Conservation (phyloP, 306 rosid species). For the Arachis hypogaea region DNA sequence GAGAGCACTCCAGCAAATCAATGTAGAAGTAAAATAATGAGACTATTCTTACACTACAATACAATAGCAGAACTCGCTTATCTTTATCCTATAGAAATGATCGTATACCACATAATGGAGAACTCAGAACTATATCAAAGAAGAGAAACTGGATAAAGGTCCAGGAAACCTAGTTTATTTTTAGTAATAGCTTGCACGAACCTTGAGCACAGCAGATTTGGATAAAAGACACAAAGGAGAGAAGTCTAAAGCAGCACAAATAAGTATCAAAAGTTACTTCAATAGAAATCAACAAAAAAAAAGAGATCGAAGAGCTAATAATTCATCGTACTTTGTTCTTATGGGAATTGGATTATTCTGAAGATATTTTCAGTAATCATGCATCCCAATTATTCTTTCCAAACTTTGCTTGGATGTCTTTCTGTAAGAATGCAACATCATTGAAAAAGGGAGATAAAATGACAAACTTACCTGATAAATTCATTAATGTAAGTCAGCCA, state of each 20-base stretch:
- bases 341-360: constrained; percentile 4
- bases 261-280: constrained; percentile 17
- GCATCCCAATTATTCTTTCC: constrained; percentile 11
- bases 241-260: too few species aligned
- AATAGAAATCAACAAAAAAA: constrained; percentile 24
- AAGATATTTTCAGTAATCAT: constrained; percentile 18
- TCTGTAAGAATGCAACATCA: constrained; percentile 31
- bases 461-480: constrained; percentile 75
- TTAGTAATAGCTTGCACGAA: too few species aligned
- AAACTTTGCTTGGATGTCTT: constrained; percentile 24
- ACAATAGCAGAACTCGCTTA: constrained; percentile 13
- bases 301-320: constrained; percentile 24
- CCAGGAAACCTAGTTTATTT: background rate
- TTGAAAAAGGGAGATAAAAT: constrained; percentile 4
- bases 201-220: too few species aligned
- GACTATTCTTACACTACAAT: constrained; percentile 19
- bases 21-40: constrained; percentile 33
- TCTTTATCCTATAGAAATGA: background rate
- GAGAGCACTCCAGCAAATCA: constrained; percentile 23
- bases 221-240: too few species aligned
- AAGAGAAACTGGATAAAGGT: constrained; percentile 1
- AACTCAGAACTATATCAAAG: constrained; percentile 17
- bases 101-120: constrained; percentile 18
- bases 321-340: constrained; percentile 10
- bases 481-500: constrained; percentile 86